Base-by-base conservation (phyloP, 106 monocot species). In the Ottelia alismoides region DNA sequence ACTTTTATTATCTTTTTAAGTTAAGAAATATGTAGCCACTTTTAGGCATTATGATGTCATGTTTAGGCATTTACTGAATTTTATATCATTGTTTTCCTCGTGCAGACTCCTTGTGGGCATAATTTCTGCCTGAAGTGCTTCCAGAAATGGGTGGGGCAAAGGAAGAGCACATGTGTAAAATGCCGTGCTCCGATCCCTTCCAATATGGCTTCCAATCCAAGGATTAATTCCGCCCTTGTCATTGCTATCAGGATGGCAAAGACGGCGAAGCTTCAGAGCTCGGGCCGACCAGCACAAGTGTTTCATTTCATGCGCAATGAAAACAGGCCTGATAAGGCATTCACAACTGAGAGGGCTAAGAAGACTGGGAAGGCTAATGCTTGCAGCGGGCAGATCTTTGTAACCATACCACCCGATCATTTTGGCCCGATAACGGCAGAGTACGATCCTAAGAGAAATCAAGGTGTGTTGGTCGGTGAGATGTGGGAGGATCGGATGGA, bases 351-450 rank as follows among this genome's bases (percentile, higher is more conserved):
- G n/a, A 43, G 94, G 19, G 94, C 94, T 24, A 96, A 88, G 55
- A 76, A 53, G 58, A 47, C 76, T 57, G 94, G 94, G 19, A 96
- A 96, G 57, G 77, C 94, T 49, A 96, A 96, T 88, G 94, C 94
- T 43, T 81, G 81, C 58, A 76, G 84, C 56, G 94, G 94, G 12
- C 84, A 96, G 51, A 96, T 96, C 28, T 96, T 96, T 78, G 94
- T 96, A 2, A 96, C 94, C 2, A 69, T 85, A 27, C 71, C 88
- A 14, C 71, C 84, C 46, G 94, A 88, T 67, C 81, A 96, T 74
- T 88, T 96, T 76, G 88, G 94, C n/a, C 94, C 94, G 28, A 96
- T 96, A n/a, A 56, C 78, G 14, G 68, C 81, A 23, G 88, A 96
- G 57, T 65, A 96, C 70, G 94, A 96, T 43, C 88, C 94, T 0